A percentile compares a stretch with the other conserved stretches of the same genome.
These are phyloP conservation scores for Zopfochytrium polystomum DNA, from an alignment of 371 early-diverging fungal genomes.

Conservation along the genomic window DNA sequence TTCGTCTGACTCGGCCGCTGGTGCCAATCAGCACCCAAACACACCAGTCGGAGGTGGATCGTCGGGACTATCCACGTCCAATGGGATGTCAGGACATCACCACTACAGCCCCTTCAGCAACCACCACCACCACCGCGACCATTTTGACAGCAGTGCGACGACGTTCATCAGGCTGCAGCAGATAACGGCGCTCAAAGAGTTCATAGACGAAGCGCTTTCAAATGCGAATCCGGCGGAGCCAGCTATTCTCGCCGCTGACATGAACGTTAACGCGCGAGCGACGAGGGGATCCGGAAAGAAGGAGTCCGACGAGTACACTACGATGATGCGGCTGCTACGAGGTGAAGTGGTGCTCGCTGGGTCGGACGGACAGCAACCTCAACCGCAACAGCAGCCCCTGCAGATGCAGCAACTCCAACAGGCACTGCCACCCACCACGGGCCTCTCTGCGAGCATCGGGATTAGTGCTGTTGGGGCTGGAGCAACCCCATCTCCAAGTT, in stretches of 20 bases:
- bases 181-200: constrained; percentile 62
- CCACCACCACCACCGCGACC: constrained; percentile 4
- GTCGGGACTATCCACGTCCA: not conserved
- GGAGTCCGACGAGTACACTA: constrained; percentile 56
- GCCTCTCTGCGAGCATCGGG: too few relatives aligned
- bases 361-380: not conserved
- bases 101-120: too few relatives aligned
- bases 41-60: not conserved
- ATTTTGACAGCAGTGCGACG: constrained; percentile 6
- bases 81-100: too few relatives aligned
- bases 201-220: constrained; percentile 54
- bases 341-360: constrained; percentile 44
- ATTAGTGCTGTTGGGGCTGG: too few relatives aligned
- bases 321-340: constrained; percentile 63
- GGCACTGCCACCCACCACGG: too few relatives aligned
- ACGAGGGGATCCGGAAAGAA: constrained; percentile 33
- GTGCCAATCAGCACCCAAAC: constrained; percentile 54
- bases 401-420: too few relatives aligned
- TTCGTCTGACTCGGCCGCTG: not conserved
- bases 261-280: constrained; percentile 65
- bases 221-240: constrained; percentile 46
- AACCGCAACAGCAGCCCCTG: too few relatives aligned
- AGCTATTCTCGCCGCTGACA: constrained; percentile 67
- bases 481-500: too few relatives aligned
- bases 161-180: constrained; percentile 42